Evolutionary conservation across 75 land plant genomes (phyloP), one percentile per base, ranked within the genome.

Genomic region (Cryptomeria japonica): DNA sequence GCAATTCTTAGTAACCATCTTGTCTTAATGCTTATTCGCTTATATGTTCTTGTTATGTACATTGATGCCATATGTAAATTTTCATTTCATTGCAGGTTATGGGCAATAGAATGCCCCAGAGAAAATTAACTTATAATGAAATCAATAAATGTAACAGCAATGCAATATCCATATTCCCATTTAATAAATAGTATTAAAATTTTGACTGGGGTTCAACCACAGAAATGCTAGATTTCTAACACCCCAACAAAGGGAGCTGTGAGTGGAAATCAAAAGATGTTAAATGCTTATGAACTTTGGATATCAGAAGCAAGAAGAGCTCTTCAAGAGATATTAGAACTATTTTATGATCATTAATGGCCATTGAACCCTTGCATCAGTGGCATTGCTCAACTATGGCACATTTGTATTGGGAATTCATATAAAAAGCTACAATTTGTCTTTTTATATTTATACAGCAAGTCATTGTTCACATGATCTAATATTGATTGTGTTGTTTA

Each of bases 191-290:
- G 78, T 75, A 73, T 88, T 88, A 31, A 39, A 36, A 3, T 19
- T 42, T 25, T 72, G 82, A 49, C 19, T 58, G n/a, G 31, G 55
- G 88, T 38, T 49, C 44, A 37, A 47, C 32, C n/a, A 25, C 3
- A 47, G 28, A 87, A 51, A 38, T 28, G 32, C 86, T 34, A 13
- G 87, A 51, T 86, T 88, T 55, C 46, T 51, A 42, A 15, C 70
- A 73, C 13, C 77, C 77, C 77, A 12, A 32, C 37, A 73, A 73
- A 32, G 77, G 37, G 37, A 36, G n/a, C n/a, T 10, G 32, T 8
- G 3, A 32, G 37, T 11, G 77, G 77, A 73, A 73, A 73, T 73
- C 77, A 73, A 73, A 72, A 11, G 16, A 73, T 73, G 34, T 3
- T 34, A 32, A 32, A 34, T 73, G 13, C 77, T 32, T 73, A 34